Evolutionary conservation across 768 basidiomycete species (phyloP).

Genomic region (Sutorius australiensis): DNA sequence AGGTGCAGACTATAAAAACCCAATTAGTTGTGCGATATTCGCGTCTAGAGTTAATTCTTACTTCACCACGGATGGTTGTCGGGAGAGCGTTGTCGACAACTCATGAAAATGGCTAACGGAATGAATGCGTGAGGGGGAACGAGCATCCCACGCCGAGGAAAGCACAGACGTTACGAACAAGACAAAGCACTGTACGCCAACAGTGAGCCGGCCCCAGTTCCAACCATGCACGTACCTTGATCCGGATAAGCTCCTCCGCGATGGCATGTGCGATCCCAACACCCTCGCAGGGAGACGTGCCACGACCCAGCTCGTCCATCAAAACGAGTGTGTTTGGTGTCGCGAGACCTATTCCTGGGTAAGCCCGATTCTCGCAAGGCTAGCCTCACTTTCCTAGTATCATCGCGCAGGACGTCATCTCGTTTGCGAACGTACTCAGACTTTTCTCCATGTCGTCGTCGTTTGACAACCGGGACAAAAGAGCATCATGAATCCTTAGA

Average conservation of each 20-base stretch:
- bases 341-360: constrained; percentile 53
- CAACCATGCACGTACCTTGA: constrained; percentile 49
- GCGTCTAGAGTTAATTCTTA: constrained; percentile 33
- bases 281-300: constrained; percentile 82
- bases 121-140: constrained; percentile 1
- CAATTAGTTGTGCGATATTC: neutral
- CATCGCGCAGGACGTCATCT: constrained; percentile 92
- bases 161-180: constrained; percentile 82
- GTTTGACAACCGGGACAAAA: constrained; percentile 87
- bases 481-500: constrained; percentile 69
- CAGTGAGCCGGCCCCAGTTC: neutral
- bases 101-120: constrained; percentile 81
- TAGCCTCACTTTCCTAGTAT: constrained; percentile 57
- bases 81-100: constrained; percentile 68
- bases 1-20: constrained; percentile 63
- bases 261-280: constrained; percentile 82
- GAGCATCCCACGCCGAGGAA: neutral
- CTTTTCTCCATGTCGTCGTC: constrained; percentile 90
- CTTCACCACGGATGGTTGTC: constrained; percentile 79
- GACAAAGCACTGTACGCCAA: constrained; percentile 59
- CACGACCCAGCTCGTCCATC: constrained; percentile 91
- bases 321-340: constrained; percentile 69
- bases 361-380: neutral
- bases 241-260: constrained; percentile 67
- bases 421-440: constrained; percentile 91